phyloP scores from a whole-genome alignment of 179 eudicot genomes.

The Gypsophila paniculata region DNA sequence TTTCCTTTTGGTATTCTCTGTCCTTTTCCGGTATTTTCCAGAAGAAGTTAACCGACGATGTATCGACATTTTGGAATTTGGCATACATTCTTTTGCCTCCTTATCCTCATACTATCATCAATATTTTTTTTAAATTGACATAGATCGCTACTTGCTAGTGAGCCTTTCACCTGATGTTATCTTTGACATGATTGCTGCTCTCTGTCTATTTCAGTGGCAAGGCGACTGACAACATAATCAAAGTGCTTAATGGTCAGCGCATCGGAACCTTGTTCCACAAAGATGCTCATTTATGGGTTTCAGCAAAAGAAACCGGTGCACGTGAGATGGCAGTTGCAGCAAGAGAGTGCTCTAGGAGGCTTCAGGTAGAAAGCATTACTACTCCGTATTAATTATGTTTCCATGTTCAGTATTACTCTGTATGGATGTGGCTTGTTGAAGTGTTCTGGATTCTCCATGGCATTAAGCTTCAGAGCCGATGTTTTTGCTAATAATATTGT shows the following conservation, averaged over 20 bases:
- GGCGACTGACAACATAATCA: conserved; percentile 61
- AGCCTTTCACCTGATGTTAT: not conserved
- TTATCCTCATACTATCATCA: not conserved
- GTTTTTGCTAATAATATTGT: not conserved
- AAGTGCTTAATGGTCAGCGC: conserved; percentile 65
- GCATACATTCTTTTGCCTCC: not conserved
- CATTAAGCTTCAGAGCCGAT: not conserved
- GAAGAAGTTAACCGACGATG: not conserved
- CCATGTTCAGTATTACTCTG: not conserved
- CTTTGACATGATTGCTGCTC: conserved; percentile 22
- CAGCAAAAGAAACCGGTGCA: conserved; percentile 49
- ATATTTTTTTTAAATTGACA: not conserved
- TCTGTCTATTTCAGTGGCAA: conserved; percentile 54
- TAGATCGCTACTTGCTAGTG: not conserved
- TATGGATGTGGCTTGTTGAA: not conserved
- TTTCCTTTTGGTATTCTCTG: not conserved
- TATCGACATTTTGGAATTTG: not conserved
- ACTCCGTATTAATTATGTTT: not conserved
- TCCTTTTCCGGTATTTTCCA: not conserved
- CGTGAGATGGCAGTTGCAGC: conserved; percentile 95
- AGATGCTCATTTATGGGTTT: conserved; percentile 59
- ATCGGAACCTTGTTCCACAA: conserved; percentile 87
- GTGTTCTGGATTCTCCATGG: not conserved
- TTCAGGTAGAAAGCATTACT: conserved; percentile 49
- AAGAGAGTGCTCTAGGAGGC: conserved; percentile 77